Evolutionary conservation across 2,329 filamentous ascomycete genomes (phyloP).

Genomic region (Pseudogymnoascus sp.): DNA sequence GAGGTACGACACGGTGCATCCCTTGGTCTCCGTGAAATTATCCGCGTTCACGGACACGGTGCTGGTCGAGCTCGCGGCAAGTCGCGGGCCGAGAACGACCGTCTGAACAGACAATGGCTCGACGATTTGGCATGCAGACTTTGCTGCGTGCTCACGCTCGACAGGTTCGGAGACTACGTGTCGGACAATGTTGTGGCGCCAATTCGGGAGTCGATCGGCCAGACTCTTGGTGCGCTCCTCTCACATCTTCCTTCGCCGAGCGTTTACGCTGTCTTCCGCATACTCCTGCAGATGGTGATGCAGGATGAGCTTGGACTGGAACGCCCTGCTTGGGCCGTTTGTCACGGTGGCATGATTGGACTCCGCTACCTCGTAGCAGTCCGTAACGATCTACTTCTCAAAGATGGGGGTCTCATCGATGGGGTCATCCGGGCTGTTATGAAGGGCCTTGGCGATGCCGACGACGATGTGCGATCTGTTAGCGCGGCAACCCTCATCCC

Average conservation of each 20-base stretch:
- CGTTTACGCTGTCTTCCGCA: slow-evolving; percentile 75
- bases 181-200: slow-evolving; percentile 95
- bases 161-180: slow-evolving; percentile 95
- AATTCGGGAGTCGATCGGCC: slow-evolving; percentile 89
- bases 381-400: slow-evolving; percentile 79
- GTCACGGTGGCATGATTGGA: slow-evolving; percentile 96
- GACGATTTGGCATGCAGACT: slow-evolving; percentile 92
- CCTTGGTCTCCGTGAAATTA: slow-evolving; percentile 85
- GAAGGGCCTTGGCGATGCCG: slow-evolving; percentile 81
- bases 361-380: slow-evolving; percentile 92
- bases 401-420: slow-evolving; percentile 80
- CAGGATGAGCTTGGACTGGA: slow-evolving; percentile 71
- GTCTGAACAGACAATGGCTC: slow-evolving; percentile 75
- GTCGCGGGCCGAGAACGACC: slow-evolving; percentile 64
- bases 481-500: slow-evolving; percentile 96
- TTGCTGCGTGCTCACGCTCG: slow-evolving; percentile 92
- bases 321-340: slow-evolving; percentile 81
- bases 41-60: slow-evolving; percentile 83
- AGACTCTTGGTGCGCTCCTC: slow-evolving; percentile 82
- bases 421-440: slow-evolving; percentile 88
- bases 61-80: slow-evolving; percentile 72
- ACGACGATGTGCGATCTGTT: slow-evolving; percentile 94
- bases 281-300: slow-evolving; percentile 85
- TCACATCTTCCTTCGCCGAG: slow-evolving; percentile 72
- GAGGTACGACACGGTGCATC: slow-evolving; percentile 93